Conservation (phyloP, 257 asterid genomes). For the Solanum pinnatisectum region DNA sequence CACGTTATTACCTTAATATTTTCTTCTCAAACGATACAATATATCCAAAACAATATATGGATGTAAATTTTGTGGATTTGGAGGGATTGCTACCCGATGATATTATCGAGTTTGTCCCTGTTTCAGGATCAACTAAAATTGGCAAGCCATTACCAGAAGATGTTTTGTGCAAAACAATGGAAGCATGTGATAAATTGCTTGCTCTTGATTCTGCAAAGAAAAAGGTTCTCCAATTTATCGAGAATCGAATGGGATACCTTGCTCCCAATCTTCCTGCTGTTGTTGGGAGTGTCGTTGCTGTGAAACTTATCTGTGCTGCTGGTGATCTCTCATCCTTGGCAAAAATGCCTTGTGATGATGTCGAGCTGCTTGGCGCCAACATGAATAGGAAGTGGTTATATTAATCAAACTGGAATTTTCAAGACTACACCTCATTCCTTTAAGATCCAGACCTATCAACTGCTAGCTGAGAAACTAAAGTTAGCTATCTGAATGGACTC, state of each 20-base stretch:
- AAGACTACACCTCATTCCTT: conserved; percentile 78
- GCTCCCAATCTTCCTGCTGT: conserved; percentile 94
- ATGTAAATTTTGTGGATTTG: conserved; percentile 81
- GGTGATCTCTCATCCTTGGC: conserved; percentile 86
- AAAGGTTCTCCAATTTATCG: conserved; percentile 85
- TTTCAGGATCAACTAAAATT: conserved; percentile 68
- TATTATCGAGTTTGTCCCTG: conserved; percentile 79
- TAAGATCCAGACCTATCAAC: conserved; percentile 81
- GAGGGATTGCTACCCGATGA: conserved; percentile 88
- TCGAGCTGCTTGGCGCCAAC: conserved; percentile 91
- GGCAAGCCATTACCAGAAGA: conserved; percentile 71
- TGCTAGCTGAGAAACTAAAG: conserved; percentile 79
- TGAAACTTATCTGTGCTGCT: conserved; percentile 89
- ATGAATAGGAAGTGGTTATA: conserved; percentile 62
- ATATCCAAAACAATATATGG: conserved; percentile 18
- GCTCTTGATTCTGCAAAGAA: conserved; percentile 69
- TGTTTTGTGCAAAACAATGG: conserved; percentile 55
- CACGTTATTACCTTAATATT: background rate
- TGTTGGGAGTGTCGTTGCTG: conserved; percentile 94
- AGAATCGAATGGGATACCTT: conserved; percentile 86
- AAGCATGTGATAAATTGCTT: conserved; percentile 9
- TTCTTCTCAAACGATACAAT: conserved; percentile 12
- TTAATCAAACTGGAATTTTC: conserved; percentile 79
- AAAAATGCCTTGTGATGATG: conserved; percentile 87
- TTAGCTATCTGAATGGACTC: conserved; percentile 91